Evolutionary conservation across 305 asterid species (phyloP), one percentile per base, ranked within the genome.

Genomic region (Fraxinus paxiana): DNA sequence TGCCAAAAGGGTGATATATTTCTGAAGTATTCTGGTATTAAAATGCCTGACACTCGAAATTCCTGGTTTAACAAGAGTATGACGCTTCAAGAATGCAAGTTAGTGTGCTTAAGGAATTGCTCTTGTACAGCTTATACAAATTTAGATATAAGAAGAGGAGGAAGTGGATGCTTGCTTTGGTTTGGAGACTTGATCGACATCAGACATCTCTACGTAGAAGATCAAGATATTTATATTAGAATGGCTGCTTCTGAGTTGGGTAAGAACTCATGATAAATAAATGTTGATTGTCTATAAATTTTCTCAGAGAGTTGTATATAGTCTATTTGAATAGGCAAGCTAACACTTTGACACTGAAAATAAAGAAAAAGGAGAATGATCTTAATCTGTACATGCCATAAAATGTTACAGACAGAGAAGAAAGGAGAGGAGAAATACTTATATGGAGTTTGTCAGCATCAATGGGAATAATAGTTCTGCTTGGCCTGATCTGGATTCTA

Each of bases 101-200:
- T 4, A 7, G 65, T 2, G 17, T 84, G 87, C 80, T 73, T 17
- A 4, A 78, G 6, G 65, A 28, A 81, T 22, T 85, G 86, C 77
- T 73, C 79, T 1, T 85, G 88, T 59, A 82, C 24, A 77, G 88
- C 86, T 5, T 85, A 79, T 15, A 10, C 91, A 0, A 24, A 33
- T 6, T 28, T 88, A 9, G 86, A 86, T 79, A 73, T 84, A 10
- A 70, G 37, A 22, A 73, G 76, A 0, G 79, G 51, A 41, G 18
- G 76, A 56, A 81, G 22, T 37, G 91, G 91, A 41, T 86, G 91
- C 63, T 61, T 88, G 8, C 65, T 86, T 48, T 86, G 87, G 87
- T 84, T 67, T 38, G 76, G 59, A 1, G 91, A 86, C 3, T 59
- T 86, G 54, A 28, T 79, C 18, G 85, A 86, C 51, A 79, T 88